These are phyloP conservation scores for Cryphonectria nitschkei DNA, from an alignment of 2,329 filamentous ascomycete species.

Conservation along the genomic window DNA sequence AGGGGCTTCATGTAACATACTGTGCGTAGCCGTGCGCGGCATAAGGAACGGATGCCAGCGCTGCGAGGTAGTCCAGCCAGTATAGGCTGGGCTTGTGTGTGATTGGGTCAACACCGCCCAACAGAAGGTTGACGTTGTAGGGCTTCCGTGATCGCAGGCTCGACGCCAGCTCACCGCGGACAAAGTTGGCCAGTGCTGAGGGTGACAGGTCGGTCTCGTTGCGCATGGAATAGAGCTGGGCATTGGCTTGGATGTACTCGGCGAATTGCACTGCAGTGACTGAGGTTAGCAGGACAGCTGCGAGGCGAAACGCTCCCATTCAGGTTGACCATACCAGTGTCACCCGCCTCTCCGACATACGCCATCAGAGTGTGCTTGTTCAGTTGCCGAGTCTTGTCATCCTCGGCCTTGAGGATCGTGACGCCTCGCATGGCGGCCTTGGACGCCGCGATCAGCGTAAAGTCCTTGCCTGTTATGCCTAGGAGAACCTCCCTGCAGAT, in stretches of 20 bases:
- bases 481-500: slow-evolving; percentile 87
- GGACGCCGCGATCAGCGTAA: slow-evolving; percentile 94
- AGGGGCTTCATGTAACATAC: slow-evolving; percentile 53
- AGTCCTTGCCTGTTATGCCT: slow-evolving; percentile 98
- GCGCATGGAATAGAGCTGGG: slow-evolving; percentile 97
- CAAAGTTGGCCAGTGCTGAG: slow-evolving; percentile 86
- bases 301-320: slow-evolving; percentile 6
- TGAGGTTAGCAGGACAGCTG: slow-evolving; percentile 27
- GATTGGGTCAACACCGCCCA: slow-evolving; percentile 92
- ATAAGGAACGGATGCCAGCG: slow-evolving; percentile 86
- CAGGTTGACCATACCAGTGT: slow-evolving; percentile 68
- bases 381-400: slow-evolving; percentile 93
- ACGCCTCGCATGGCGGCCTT: slow-evolving; percentile 98
- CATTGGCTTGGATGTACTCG: slow-evolving; percentile 98
- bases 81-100: slow-evolving; percentile 89
- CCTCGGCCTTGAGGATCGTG: slow-evolving; percentile 90
- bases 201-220: slow-evolving; percentile 93
- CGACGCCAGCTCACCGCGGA: slow-evolving; percentile 88
- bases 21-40: slow-evolving; percentile 98
- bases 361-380: slow-evolving; percentile 96
- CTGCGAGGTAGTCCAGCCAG: slow-evolving; percentile 97
- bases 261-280: slow-evolving; percentile 85
- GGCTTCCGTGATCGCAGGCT: slow-evolving; percentile 90
- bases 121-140: slow-evolving; percentile 94
- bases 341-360: slow-evolving; percentile 93